Base-by-base conservation (phyloP, 352 stramenopile species). In the Phytophthora boehmeriae region DNA sequence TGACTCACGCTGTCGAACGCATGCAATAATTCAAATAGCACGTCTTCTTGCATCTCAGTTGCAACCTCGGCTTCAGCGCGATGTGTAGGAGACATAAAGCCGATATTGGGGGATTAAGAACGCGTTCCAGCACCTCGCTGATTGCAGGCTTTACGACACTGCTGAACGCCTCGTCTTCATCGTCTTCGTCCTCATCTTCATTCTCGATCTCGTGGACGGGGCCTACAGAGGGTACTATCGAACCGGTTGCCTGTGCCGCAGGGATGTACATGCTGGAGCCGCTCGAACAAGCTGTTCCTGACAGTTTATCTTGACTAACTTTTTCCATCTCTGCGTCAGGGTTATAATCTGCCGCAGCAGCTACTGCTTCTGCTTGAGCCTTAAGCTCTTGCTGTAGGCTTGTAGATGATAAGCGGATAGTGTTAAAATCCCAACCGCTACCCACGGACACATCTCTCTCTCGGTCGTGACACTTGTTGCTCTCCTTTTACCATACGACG, bases 341-440 rank as follows among this genome's bases (percentile, higher is more conserved):
- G 44, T 45, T 45, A 22, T 42, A 46, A 30, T 17, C n/a, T 23
- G 25, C 27, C 20, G 57, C 57, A 11, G 61, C 56, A n/a, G 22
- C 23, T 38, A 20, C 41, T n/a, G 52, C 59, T 39, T 61, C 54
- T 35, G 61, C 59, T 71, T 71, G 63, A 50, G 47, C 53, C 27
- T 74, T 77, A 27, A 74, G 32, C 44, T 74, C 65, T 20, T 71
- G 54, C 42, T 77, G 69, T 41, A 77, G 56, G 63, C 55, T 68
- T 6, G 72, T 66, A 8, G 74, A 78, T 1, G 78, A 86, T 14
- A 92, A 66, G 13, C 73, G 75, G 30, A 93, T 77, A 3, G 82
- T 92, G 42, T 89, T 82, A 38, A 93, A 93, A 68, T 93, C 83
- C 85, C 85, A 93, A 5, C 72, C 79, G 14, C 80, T 89, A 36